Percentiles rank a stretch among this genome's conserved stretches.
phyloP scores from a whole-genome alignment of 345 rosid species.

The Citrus maxima region DNA sequence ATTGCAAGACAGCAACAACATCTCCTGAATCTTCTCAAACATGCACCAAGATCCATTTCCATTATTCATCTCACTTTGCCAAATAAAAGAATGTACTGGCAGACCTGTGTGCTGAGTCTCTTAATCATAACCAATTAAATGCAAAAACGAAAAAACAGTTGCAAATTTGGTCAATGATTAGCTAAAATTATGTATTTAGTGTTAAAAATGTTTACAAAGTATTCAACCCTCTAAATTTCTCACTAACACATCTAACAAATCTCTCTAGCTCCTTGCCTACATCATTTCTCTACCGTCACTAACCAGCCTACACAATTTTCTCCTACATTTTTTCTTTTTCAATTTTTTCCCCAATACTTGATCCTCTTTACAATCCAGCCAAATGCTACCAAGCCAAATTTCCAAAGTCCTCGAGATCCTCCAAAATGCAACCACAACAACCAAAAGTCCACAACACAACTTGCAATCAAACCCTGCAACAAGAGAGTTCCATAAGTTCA shows the following conservation, averaged over 20 bases:
- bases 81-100: not conserved
- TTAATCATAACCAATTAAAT: not conserved
- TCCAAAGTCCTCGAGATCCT: not conserved
- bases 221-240: conserved; percentile 25
- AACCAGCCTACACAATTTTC: conserved; percentile 19
- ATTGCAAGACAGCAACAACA: too few species aligned
- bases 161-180: conserved; percentile 6
- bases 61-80: not conserved
- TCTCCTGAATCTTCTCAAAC: not conserved
- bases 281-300: conserved; percentile 18
- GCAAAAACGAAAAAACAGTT: too few species aligned
- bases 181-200: conserved; percentile 33
- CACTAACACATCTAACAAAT: conserved; percentile 17
- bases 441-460: conserved; percentile 14
- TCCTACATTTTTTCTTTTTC: not conserved
- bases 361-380: conserved; percentile 12
- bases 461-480: not conserved
- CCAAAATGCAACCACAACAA: conserved; percentile 13
- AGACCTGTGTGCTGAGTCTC: not conserved
- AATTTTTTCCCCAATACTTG: not conserved
- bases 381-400: not conserved
- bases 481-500: not conserved
- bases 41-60: not conserved
- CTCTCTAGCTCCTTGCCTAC: conserved; percentile 9
- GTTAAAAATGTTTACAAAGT: conserved; percentile 41